Evolutionary conservation across 176 grass and related monocot species (phyloP).

Genomic region (Pontederia crassipes): DNA sequence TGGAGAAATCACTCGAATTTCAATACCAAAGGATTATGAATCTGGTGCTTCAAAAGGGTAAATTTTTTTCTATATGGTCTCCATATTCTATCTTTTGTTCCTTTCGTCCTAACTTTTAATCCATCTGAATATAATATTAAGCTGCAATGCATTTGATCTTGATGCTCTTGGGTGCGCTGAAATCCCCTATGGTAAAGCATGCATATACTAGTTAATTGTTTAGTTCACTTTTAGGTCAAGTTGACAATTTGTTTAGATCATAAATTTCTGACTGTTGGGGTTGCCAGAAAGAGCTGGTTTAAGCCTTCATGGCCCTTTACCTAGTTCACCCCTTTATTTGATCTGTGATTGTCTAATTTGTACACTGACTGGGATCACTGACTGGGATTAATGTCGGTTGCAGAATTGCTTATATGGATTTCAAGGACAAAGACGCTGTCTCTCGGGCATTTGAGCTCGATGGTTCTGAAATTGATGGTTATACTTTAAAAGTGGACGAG

Average conservation of each 20-base stretch:
- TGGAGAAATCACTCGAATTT: slow-evolving; percentile 53
- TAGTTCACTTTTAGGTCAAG: no score
- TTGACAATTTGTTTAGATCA: no score
- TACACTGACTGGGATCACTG: no score
- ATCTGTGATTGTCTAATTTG: background rate
- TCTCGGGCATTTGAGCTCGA: slow-evolving; percentile 51
- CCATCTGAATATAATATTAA: no score
- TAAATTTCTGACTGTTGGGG: no score
- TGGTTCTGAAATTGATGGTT: slow-evolving; percentile 49
- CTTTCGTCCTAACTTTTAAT: background rate
- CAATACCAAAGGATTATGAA: slow-evolving; percentile 58
- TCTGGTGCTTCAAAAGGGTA: slow-evolving; percentile 55
- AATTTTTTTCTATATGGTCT: slow-evolving; percentile 11
- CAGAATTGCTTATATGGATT: slow-evolving; percentile 85
- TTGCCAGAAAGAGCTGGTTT: no score
- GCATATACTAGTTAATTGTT: no score
- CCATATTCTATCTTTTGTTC: background rate
- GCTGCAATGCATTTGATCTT: no score
- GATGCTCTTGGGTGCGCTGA: no score
- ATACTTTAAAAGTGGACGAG: slow-evolving; percentile 40
- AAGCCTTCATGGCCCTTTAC: background rate
- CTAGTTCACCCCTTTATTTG: background rate
- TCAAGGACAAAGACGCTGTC: slow-evolving; percentile 31
- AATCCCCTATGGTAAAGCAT: no score
- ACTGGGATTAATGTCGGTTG: background rate